Evolutionary conservation across 2,329 filamentous ascomycete genomes (phyloP).

Genomic region (Onygenales sp.): DNA sequence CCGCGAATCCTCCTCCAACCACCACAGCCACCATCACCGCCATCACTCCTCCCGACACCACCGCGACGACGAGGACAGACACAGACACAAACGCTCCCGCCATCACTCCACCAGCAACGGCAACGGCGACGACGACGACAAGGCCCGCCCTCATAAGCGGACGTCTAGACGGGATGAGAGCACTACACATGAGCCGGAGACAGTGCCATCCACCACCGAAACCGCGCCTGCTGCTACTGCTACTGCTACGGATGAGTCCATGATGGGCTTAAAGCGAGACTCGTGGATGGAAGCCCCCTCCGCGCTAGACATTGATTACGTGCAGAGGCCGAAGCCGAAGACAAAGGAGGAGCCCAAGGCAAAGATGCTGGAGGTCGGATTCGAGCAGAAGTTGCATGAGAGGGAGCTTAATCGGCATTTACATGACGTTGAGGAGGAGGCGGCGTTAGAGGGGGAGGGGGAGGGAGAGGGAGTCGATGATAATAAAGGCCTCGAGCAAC

Average conservation of each 20-base stretch:
- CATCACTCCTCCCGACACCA: conserved; percentile 29
- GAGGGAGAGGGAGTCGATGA: conserved; percentile 35
- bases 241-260: conserved; percentile 36
- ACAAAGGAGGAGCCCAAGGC: conserved; percentile 34
- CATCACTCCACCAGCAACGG: conserved; percentile 43
- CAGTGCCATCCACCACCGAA: neutral
- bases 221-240: conserved; percentile 14
- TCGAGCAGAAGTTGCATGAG: conserved; percentile 63
- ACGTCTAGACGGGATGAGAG: conserved; percentile 28
- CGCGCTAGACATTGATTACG: conserved; percentile 72
- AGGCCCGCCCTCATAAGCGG: conserved; percentile 35
- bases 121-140: conserved; percentile 33
- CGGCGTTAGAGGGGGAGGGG: conserved; percentile 39
- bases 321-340: conserved; percentile 50
- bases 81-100: conserved; percentile 56
- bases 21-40: conserved; percentile 39
- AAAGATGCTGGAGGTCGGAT: conserved; percentile 43
- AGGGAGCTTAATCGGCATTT: conserved; percentile 72
- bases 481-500: conserved; percentile 27
- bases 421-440: conserved; percentile 50
- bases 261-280: conserved; percentile 54
- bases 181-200: conserved; percentile 6
- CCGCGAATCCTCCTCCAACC: conserved; percentile 16
- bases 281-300: conserved; percentile 92
- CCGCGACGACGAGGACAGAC: conserved; percentile 43